These are phyloP conservation scores for Lipomyces yamadae DNA, from an alignment of 805 yeast genomes.

Conservation along the genomic window DNA sequence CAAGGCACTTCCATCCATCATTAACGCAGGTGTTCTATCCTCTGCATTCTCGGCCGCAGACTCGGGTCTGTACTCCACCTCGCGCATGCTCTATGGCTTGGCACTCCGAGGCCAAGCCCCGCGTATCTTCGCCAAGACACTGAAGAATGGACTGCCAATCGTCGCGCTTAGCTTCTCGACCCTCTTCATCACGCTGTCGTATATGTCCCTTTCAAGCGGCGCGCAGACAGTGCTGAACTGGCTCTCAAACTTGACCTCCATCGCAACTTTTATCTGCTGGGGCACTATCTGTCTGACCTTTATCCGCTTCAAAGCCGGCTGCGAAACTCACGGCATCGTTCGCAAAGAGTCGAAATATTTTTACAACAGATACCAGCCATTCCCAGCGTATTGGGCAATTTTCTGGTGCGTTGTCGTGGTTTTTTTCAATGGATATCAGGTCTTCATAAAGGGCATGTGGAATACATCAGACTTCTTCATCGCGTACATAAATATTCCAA, in stretches of 20 bases:
- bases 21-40: slow-evolving; percentile 75
- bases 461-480: slow-evolving; percentile 63
- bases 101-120: slow-evolving; percentile 79
- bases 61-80: slow-evolving; percentile 25
- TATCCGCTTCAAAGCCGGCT: slow-evolving; percentile 65
- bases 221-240: slow-evolving; percentile 70
- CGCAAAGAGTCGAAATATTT: slow-evolving; percentile 54
- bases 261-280: slow-evolving; percentile 69
- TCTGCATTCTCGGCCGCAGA: slow-evolving; percentile 75
- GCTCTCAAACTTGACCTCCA: slow-evolving; percentile 73
- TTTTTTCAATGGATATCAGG: slow-evolving; percentile 69
- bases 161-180: slow-evolving; percentile 57
- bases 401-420: slow-evolving; percentile 56
- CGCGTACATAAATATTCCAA: slow-evolving; percentile 72
- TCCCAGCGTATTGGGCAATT: slow-evolving; percentile 57
- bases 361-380: slow-evolving; percentile 64
- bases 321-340: slow-evolving; percentile 57
- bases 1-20: slow-evolving; percentile 70
- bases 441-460: slow-evolving; percentile 73
- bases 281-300: slow-evolving; percentile 62
- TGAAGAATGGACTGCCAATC: slow-evolving; percentile 72
- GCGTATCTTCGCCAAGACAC: slow-evolving; percentile 62
- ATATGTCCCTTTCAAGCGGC: slow-evolving; percentile 56
- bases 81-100: slow-evolving; percentile 66
- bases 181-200: slow-evolving; percentile 51